Percentiles rank a stretch among this genome's conserved stretches.
Evolutionary conservation across 495 filamentous ascomycete species (phyloP).

Genomic region (Tuber melanosporum): DNA sequence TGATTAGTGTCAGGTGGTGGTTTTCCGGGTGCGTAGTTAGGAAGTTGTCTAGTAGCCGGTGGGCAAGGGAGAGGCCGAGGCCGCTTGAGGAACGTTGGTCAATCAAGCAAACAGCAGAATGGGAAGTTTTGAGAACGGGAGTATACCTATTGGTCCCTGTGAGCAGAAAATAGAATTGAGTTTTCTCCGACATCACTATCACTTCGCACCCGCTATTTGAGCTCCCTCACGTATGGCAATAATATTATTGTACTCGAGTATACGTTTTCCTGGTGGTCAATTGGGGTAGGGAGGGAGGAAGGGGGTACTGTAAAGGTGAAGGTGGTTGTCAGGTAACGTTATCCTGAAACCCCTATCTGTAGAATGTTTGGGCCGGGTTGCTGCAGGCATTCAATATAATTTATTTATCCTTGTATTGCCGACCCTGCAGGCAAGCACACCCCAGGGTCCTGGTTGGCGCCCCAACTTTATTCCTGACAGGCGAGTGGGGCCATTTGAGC

Average conservation of each 20-base stretch:
- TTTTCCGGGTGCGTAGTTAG: constrained; percentile 57
- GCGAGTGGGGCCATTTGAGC: too few relatives aligned
- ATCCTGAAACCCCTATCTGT: too few relatives aligned
- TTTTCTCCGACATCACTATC: constrained; percentile 24
- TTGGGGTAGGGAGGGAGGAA: not conserved
- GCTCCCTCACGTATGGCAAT: not conserved
- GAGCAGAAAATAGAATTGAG: constrained; percentile 50
- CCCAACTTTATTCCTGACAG: too few relatives aligned
- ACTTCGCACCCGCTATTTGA: not conserved
- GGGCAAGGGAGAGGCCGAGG: constrained; percentile 78
- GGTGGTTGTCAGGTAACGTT: not conserved
- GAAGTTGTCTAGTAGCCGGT: constrained; percentile 88
- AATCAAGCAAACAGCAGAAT: constrained; percentile 9
- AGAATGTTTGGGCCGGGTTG: too few relatives aligned
- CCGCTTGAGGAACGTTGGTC: constrained; percentile 55
- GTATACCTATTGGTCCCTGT: constrained; percentile 70
- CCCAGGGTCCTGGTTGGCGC: too few relatives aligned
- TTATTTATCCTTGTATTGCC: too few relatives aligned
- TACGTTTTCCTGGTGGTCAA: not conserved
- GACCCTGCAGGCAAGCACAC: too few relatives aligned
- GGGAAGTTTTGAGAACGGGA: not conserved
- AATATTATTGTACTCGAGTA: not conserved
- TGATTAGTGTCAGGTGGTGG: constrained; percentile 59
- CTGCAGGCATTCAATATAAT: too few relatives aligned
- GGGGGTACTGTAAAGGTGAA: not conserved